Evolutionary conservation across 139 green algal genomes (phyloP).

Genomic region (Volvox africanus): DNA sequence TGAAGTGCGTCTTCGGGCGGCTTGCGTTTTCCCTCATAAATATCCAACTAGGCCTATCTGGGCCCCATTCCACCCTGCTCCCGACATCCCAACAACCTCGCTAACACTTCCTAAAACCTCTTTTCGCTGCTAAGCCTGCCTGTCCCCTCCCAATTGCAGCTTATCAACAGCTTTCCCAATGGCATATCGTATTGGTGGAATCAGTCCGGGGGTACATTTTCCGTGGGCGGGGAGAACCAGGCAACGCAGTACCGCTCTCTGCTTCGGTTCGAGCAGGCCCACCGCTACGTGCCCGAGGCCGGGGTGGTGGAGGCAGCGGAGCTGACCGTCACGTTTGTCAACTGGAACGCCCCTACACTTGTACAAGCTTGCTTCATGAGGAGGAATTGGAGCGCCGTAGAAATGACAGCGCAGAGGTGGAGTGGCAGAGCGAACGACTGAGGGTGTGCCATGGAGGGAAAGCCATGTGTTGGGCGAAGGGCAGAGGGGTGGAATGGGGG

Average conservation of each 20-base stretch:
- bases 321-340: constrained; percentile 28
- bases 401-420: background rate
- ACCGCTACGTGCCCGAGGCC: constrained; percentile 26
- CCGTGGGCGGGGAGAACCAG: background rate
- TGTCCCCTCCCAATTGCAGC: background rate
- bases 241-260: background rate
- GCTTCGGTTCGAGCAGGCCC: constrained; percentile 29
- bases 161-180: constrained; percentile 17
- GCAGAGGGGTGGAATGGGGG: background rate
- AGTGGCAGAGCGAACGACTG: too few species aligned
- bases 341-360: background rate
- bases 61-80: background rate
- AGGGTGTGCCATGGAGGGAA: too few species aligned
- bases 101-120: background rate
- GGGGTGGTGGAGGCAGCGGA: constrained; percentile 28
- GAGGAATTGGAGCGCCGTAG: background rate
- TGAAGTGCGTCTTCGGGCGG: background rate
- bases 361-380: constrained; percentile 32
- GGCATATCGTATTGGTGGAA: constrained; percentile 27
- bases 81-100: background rate
- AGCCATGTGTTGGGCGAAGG: background rate
- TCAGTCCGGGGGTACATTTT: background rate
- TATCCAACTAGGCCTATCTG: background rate
- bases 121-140: background rate
- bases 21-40: background rate